Base-by-base conservation (phyloP, 2,329 filamentous ascomycete genomes). In the Monilinia fructicola region DNA sequence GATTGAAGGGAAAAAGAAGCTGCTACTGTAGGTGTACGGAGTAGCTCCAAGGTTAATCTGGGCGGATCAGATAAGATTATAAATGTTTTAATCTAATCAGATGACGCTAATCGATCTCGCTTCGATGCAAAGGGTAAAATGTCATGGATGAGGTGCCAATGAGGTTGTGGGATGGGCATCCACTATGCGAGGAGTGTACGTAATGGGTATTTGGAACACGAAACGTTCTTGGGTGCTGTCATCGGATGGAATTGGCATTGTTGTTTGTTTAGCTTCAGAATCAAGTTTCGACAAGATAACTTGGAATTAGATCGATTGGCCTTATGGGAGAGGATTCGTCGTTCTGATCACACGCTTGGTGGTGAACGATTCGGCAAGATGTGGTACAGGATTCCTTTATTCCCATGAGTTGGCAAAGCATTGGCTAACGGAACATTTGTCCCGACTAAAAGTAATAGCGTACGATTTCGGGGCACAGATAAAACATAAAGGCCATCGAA, bases 51-150 rank as follows among this genome's bases (percentile, higher is more conserved):
- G 21, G 21, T 46, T 48, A 28, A 38, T 50, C 38, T 61, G 31
- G 38, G 44, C 58, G 58, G 58, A 61, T 61, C 58, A 61, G 58
- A 61, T 61, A 61, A 61, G 58, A 61, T 61, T 38, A 21, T 48
- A 35, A 48, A 4, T 50, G 21, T 18, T 50, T 60, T 26, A 26
- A 61, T 61, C 58, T 61, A 61, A 61, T 61, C 58, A 61, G 58
- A 61, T 61, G 44, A 61, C 44, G 58, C 58, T 61, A 61, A 61
- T 7, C n/a, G 21, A 40, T 4, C 35, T 61, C 58, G 44, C 58
- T 61, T 61, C 28, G n/a, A 60, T 50, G 58, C 14, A 60, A n/a
- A 50, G 44, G 14, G 14, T 11, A 55, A 55, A 40, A 38, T 54
- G 10, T 59, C 42, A 23, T 38, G 38, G 48, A 31, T 28, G 44